Evolutionary conservation across 2,329 filamentous ascomycete species (phyloP), one percentile per base, ranked within the genome.

Genomic region (Verticillium nonalfalfae): DNA sequence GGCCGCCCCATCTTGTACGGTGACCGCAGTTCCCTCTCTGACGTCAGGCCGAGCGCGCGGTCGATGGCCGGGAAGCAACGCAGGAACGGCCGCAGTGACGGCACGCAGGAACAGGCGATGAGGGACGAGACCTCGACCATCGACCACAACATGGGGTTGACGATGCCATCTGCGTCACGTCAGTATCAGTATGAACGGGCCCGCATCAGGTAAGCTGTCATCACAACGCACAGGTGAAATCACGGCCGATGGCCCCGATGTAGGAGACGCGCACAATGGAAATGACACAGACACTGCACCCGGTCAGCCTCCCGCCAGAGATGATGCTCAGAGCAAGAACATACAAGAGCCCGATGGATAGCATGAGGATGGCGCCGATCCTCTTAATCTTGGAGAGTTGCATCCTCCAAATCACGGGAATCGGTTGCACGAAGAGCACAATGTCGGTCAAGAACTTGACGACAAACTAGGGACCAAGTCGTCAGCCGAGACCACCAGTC

Each of bases 391-490:
- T n/a, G 6, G 69, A 73, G 10, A 76, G 65, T 34, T 75, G 70
- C 38, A 77, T 63, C 36, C 70, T 71, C 63, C 70, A 71, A 63
- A 76, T 71, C n/a, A 72, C 68, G 0, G 75, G 74, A 14, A 77
- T 73, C 3, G 75, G 75, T 50, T 75, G 70, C 15, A 74, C 64
- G 60, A 75, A 75, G 7, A 77, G 64, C 33, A 73, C 65, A 56
- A 77, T 65, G 58, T 76, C 74, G 39, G 73, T 75, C 11, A 67
- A 63, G 38, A 77, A 65, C 63, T 76, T 76, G 65, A 76, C 70
- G 34, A 67, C 70, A 40, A 70, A 70, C 68, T 70, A 52, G 15
- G 33, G 11, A 26, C n/a, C 38, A 9, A 4, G 2, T 26, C 15
- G n/a, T 33, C 35, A 65, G 62, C 35, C 1, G 15, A 11, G 6